Evolutionary conservation across 2,329 filamentous ascomycete species (phyloP).

Genomic region (Cyphellophora attinorum): DNA sequence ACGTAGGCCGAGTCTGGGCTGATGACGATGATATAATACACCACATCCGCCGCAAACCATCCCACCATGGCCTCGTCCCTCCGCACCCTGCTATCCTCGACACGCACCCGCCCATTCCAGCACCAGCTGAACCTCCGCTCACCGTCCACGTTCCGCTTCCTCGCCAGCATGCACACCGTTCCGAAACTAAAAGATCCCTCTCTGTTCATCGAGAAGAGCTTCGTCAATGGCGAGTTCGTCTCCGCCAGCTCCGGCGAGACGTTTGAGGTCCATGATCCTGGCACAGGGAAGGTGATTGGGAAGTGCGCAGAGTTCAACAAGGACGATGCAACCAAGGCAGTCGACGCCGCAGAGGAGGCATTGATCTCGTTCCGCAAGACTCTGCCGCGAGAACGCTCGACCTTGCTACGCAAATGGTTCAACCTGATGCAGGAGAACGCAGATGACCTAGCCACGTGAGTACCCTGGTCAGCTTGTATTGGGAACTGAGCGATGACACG

Average conservation of each 20-base stretch:
- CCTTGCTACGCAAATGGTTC: constrained; percentile 58
- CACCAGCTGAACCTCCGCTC: constrained; percentile 1
- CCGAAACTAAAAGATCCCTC: constrained; percentile 61
- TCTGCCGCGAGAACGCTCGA: constrained; percentile 50
- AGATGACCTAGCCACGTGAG: constrained; percentile 54
- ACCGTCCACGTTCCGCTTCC: constrained; percentile 8
- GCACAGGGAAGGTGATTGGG: constrained; percentile 70
- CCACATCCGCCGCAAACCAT: too few relatives aligned
- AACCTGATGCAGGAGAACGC: constrained; percentile 56
- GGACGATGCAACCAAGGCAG: constrained; percentile 70
- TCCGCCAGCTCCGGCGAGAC: constrained; percentile 78
- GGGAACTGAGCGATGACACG: too few relatives aligned
- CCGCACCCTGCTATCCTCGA: background rate
- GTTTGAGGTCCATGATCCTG: constrained; percentile 82
- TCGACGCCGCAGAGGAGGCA: constrained; percentile 70
- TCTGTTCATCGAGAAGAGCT: constrained; percentile 74
- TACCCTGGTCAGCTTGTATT: constrained; percentile 52
- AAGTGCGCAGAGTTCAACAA: constrained; percentile 71
- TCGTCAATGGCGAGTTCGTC: constrained; percentile 90
- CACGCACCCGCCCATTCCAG: background rate
- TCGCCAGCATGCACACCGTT: constrained; percentile 17
- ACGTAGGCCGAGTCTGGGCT: too few relatives aligned
- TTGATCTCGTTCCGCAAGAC: constrained; percentile 52
- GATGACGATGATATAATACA: too few relatives aligned
- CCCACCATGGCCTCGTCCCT: background rate